phyloP scores from a whole-genome alignment of 495 filamentous ascomycete species.

The Recurvomyces mirabilis region DNA sequence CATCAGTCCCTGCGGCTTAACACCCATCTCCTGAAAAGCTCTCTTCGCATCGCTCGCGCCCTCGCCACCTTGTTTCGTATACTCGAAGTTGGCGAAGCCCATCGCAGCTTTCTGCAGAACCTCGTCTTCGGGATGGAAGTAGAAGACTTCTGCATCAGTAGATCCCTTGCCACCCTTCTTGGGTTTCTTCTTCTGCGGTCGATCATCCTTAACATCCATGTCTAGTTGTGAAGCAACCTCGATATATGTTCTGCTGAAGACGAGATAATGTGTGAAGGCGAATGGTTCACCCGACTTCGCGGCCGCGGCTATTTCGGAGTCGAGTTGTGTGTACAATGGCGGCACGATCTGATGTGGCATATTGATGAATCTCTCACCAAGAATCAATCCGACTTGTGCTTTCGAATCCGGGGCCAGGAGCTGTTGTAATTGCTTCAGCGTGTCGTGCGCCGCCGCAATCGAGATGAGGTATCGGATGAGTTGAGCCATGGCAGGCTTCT shows the following conservation, averaged over 20 bases:
- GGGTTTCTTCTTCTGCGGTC: constrained; percentile 58
- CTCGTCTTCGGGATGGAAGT: constrained; percentile 97
- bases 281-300: constrained; percentile 87
- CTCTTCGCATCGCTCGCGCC: constrained; percentile 79
- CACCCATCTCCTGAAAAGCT: constrained; percentile 86
- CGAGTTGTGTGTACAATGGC: constrained; percentile 92
- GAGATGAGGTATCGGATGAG: constrained; percentile 59
- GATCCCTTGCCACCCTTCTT: constrained; percentile 53
- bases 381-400: constrained; percentile 64
- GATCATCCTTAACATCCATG: constrained; percentile 47
- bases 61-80: constrained; percentile 63
- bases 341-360: constrained; percentile 84
- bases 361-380: constrained; percentile 89
- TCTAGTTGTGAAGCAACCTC: constrained; percentile 78
- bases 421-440: constrained; percentile 79
- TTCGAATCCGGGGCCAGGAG: constrained; percentile 46
- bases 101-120: constrained; percentile 62
- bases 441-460: constrained; percentile 57
- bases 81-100: constrained; percentile 56
- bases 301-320: constrained; percentile 84
- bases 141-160: constrained; percentile 42
- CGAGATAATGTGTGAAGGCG: constrained; percentile 81
- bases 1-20: constrained; percentile 58
- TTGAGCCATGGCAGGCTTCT: constrained; percentile 56
- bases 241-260: constrained; percentile 79